These are phyloP conservation scores for Cordyceps tenuipes DNA, from an alignment of 2,329 filamentous ascomycete genomes.

Conservation along the genomic window DNA sequence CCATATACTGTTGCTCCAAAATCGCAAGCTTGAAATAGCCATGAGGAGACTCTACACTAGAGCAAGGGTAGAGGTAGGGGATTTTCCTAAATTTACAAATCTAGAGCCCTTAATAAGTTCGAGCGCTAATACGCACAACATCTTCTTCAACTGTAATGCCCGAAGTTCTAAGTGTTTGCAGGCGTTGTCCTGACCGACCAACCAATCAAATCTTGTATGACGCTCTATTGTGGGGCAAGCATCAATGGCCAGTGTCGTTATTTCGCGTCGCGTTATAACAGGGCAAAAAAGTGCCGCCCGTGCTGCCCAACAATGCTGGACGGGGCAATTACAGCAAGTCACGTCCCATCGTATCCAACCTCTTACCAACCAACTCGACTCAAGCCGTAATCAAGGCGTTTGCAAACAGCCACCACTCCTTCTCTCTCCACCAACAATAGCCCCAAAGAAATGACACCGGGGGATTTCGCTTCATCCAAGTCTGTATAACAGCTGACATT, in stretches of 20 bases:
- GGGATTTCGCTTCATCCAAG: background rate
- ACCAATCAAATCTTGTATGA: background rate
- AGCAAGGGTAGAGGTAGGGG: too few species aligned
- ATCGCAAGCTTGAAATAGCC: too few species aligned
- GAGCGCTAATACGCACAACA: too few species aligned
- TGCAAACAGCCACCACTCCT: background rate
- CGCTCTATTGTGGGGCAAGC: background rate
- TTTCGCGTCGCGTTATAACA: slow-evolving; percentile 4
- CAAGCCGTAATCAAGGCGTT: background rate
- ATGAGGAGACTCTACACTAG: too few species aligned
- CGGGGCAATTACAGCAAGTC: slow-evolving; percentile 4
- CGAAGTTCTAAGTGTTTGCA: too few species aligned
- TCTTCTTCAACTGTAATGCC: too few species aligned
- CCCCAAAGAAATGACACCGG: background rate
- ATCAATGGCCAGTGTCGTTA: background rate
- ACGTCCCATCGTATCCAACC: background rate
- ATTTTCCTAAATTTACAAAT: too few species aligned
- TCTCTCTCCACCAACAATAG: background rate
- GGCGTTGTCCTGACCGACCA: background rate
- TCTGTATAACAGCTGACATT: background rate
- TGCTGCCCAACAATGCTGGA: background rate
- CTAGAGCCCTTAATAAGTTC: too few species aligned
- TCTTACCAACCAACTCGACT: background rate
- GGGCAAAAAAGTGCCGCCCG: background rate
- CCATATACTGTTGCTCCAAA: background rate